Conservation (phyloP, 2,329 filamentous ascomycete genomes). For the Fusarium bactridioides region DNA sequence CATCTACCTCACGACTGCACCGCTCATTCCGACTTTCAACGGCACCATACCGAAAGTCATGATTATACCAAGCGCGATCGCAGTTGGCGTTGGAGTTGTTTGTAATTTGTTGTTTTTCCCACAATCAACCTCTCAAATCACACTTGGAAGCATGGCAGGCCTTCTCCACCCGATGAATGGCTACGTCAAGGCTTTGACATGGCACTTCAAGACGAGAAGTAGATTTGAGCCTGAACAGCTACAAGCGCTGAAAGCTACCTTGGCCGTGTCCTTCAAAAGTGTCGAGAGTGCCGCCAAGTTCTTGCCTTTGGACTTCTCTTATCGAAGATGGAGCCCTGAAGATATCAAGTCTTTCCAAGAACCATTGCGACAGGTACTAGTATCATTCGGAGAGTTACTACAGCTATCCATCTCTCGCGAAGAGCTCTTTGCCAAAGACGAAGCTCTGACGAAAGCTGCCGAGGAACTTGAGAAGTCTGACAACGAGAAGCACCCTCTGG, state of each 20-base stretch:
- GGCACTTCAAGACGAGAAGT: constrained; percentile 7
- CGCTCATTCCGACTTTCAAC: neutral
- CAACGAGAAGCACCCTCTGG: neutral
- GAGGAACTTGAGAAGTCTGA: constrained; percentile 12
- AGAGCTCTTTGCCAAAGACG: constrained; percentile 4
- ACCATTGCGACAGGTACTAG: neutral
- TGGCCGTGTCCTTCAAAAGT: neutral
- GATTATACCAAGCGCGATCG: neutral
- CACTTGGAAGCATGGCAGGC: constrained; percentile 3
- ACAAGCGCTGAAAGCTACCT: neutral
- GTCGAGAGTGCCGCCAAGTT: constrained; percentile 11
- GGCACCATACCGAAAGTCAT: constrained; percentile 6
- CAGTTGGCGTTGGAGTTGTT: constrained; percentile 1
- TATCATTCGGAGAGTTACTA: neutral
- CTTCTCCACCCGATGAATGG: constrained; percentile 7
- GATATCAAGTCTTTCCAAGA: constrained; percentile 18
- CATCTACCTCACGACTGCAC: constrained; percentile 2
- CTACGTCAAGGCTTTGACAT: constrained; percentile 1
- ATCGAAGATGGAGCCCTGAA: constrained; percentile 3
- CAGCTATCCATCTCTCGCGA: constrained; percentile 7
- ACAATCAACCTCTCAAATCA: constrained; percentile 12
- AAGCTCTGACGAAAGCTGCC: constrained; percentile 1
- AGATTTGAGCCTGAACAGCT: neutral
- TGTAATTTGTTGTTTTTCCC: constrained; percentile 14
- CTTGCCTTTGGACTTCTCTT: constrained; percentile 10